Percentiles rank a stretch among this genome's conserved stretches.
phyloP scores from a whole-genome alignment of 768 basidiomycete species.

The Floccularia luteovirens region DNA sequence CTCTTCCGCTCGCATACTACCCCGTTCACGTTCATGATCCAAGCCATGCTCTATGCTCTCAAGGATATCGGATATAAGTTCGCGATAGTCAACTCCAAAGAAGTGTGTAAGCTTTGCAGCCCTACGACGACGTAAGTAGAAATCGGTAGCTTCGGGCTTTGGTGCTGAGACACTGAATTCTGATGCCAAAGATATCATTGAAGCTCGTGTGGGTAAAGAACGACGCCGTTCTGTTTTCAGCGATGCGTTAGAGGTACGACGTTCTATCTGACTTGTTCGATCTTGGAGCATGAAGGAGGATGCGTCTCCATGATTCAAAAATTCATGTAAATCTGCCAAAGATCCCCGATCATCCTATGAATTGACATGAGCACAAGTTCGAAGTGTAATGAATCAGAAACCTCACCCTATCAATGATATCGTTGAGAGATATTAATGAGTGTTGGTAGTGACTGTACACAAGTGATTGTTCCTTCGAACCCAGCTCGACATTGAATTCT shows the following conservation, averaged over 20 bases:
- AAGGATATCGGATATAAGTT: constrained; percentile 68
- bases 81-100: constrained; percentile 82
- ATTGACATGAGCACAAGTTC: constrained; percentile 6
- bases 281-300: constrained; percentile 15
- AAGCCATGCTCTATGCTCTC: constrained; percentile 75
- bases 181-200: constrained; percentile 50
- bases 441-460: constrained; percentile 75
- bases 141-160: constrained; percentile 40
- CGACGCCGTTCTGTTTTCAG: constrained; percentile 55
- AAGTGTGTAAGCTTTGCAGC: constrained; percentile 84
- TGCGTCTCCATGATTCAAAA: constrained; percentile 34
- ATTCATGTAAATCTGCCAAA: constrained; percentile 67
- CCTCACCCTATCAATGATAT: constrained; percentile 74
- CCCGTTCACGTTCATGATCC: constrained; percentile 58
- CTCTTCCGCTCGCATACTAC: constrained; percentile 60
- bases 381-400: constrained; percentile 1
- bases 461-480: constrained; percentile 24
- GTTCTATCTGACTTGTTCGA: constrained; percentile 15
- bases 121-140: constrained; percentile 64
- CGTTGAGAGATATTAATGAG: constrained; percentile 72
- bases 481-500: constrained; percentile 9
- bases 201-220: constrained; percentile 61
- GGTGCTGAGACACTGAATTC: constrained; percentile 34
- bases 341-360: constrained; percentile 71
- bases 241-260: constrained; percentile 28